These are phyloP conservation scores for Suillus brevipes DNA, from an alignment of 768 basidiomycete genomes.

Conservation along the genomic window DNA sequence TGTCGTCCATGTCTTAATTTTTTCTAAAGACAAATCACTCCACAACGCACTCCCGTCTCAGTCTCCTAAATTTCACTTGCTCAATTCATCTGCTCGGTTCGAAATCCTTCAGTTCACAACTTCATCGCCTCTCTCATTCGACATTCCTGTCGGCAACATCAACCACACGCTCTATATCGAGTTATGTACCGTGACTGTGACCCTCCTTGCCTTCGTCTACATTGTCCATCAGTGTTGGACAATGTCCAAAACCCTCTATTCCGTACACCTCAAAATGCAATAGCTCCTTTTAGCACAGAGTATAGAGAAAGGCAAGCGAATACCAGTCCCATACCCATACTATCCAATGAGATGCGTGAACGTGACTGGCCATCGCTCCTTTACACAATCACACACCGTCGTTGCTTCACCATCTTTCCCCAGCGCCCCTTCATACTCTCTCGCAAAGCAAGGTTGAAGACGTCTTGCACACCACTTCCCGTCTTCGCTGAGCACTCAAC, in stretches of 20 bases:
- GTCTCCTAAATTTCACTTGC: slow-evolving; percentile 26
- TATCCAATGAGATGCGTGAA: slow-evolving; percentile 9
- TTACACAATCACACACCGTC: slow-evolving; percentile 66
- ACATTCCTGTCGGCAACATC: slow-evolving; percentile 37
- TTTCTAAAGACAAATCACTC: slow-evolving; percentile 11
- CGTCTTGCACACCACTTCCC: slow-evolving; percentile 87
- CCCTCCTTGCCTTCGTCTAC: slow-evolving; percentile 37
- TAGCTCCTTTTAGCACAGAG: slow-evolving; percentile 14
- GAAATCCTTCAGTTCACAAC: slow-evolving; percentile 7
- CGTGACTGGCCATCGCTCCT: background rate
- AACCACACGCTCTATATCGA: slow-evolving; percentile 36
- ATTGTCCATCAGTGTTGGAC: slow-evolving; percentile 28
- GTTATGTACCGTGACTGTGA: slow-evolving; percentile 33
- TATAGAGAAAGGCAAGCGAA: slow-evolving; percentile 22
- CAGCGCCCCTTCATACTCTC: slow-evolving; percentile 85
- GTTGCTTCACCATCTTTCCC: slow-evolving; percentile 68
- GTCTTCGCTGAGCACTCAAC: slow-evolving; percentile 93
- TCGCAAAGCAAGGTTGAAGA: slow-evolving; percentile 84
- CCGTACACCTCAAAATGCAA: slow-evolving; percentile 26
- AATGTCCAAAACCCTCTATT: slow-evolving; percentile 22
- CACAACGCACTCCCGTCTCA: slow-evolving; percentile 12
- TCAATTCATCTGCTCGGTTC: slow-evolving; percentile 20
- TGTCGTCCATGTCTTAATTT: background rate
- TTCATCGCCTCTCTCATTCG: slow-evolving; percentile 10
- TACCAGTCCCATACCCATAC: slow-evolving; percentile 23